Evolutionary conservation across 257 asterid species (phyloP).

Genomic region (Nicotiana undulata): DNA sequence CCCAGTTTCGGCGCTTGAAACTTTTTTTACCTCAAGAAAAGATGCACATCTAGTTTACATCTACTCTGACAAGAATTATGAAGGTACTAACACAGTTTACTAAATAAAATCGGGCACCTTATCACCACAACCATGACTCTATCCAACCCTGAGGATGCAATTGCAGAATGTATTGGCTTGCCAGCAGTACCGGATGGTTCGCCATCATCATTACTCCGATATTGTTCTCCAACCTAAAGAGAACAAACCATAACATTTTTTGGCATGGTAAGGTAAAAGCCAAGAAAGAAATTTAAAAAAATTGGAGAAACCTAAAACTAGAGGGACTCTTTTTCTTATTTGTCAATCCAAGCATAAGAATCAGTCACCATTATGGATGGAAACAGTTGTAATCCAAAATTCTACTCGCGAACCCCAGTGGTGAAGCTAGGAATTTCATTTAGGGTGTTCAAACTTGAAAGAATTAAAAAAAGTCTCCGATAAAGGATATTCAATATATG

Average conservation of each 20-base stretch:
- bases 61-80: background rate
- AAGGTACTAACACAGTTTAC: background rate
- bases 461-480: no score
- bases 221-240: conserved; percentile 73
- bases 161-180: conserved; percentile 83
- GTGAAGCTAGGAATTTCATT: no score
- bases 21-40: background rate
- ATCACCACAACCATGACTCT: conserved; percentile 88
- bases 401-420: no score
- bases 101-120: conserved; percentile 30
- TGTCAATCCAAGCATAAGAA: background rate
- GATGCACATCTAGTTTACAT: background rate
- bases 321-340: background rate
- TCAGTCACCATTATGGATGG: background rate
- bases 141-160: conserved; percentile 77
- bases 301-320: background rate
- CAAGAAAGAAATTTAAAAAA: no score
- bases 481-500: no score
- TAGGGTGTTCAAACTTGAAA: no score
- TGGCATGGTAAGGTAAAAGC: background rate
- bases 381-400: background rate
- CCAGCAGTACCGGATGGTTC: conserved; percentile 99
- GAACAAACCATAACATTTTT: background rate
- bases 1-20: background rate
- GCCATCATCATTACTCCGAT: conserved; percentile 86